Base-by-base conservation (phyloP, 768 basidiomycete genomes). In the Lepiota venenata region DNA sequence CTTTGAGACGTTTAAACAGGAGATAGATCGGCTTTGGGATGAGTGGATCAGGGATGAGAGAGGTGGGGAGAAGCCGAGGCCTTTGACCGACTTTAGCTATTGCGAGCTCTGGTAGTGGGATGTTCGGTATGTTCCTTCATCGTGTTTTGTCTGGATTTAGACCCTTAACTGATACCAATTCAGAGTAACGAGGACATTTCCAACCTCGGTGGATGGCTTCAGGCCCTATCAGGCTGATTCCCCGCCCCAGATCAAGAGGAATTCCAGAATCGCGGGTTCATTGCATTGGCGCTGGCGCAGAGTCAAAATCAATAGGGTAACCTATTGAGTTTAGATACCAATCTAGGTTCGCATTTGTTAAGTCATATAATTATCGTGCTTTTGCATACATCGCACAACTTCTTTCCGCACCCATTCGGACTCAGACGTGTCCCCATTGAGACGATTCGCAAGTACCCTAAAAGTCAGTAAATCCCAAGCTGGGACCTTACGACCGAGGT, bases 381-480 rank as follows among this genome's bases (percentile, higher is more conserved):
- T n/a, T 41, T 20, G 46, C 16, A 55, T 45, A 15, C 39, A 47
- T 21, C 41, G 27, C 21, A 48, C 27, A 18, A 42, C 29, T 18
- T 55, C 46, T 10, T 32, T 55, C 14, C 53, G 46, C 25, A 21
- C 21, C 53, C 53, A 55, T 6, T 35, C 46, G 2, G 21, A 4
- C 22, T 47, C 46, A 11, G 10, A 5, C 16, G n/a, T 6, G 21
- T 16, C n/a, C 38, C 16, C 22, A 3, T 16, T 16, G 20, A 15
- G 21, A 8, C 6, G 53, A 14, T 29, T 48, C 10, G 32, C 53
- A 10, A 55, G 47, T 4, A 55, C 29, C 25, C 40, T 40, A 20
- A 8, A 42, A 14, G 53, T 55, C 20, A 55, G 42, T 9, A 21
- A 18, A 35, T 55, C 53, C 53, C 53, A 55, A 2, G 46, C 21